Conservation (phyloP, 176 grass and related monocot species). For the Carex pumila region DNA sequence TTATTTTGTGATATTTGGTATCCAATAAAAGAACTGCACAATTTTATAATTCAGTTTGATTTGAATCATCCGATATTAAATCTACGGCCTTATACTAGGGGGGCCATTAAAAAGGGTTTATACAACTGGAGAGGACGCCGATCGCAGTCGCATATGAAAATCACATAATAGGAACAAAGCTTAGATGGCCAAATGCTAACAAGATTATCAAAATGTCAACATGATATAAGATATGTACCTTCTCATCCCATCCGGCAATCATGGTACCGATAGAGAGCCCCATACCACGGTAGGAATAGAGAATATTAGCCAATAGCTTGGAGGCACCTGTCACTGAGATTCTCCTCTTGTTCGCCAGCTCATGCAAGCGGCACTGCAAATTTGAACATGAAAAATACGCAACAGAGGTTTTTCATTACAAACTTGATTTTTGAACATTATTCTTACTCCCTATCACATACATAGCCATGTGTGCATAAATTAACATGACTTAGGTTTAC, state of each 20-base stretch:
- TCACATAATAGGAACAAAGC: not conserved
- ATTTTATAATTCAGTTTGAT: too few species aligned
- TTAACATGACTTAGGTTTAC: not conserved
- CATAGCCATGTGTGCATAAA: not conserved
- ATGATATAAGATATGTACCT: constrained; percentile 27
- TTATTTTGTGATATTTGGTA: too few species aligned
- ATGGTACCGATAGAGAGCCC: constrained; percentile 91
- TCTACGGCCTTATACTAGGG: too few species aligned
- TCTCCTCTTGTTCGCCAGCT: constrained; percentile 89
- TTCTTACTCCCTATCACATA: not conserved
- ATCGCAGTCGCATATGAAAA: too few species aligned
- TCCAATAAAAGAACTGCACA: too few species aligned
- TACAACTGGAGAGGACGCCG: too few species aligned
- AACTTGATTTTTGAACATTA: not conserved
- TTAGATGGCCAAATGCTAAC: not conserved
- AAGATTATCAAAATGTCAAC: not conserved
- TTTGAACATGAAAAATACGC: constrained; percentile 11
- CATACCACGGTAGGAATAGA: constrained; percentile 84
- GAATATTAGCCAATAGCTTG: constrained; percentile 80
- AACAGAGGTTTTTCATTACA: not conserved
- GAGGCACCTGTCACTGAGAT: constrained; percentile 82
- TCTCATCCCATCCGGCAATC: constrained; percentile 99
- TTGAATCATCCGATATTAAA: too few species aligned
- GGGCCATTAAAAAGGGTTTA: too few species aligned
- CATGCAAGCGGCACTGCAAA: constrained; percentile 71